A percentile compares a stretch with the other conserved stretches of the same genome.
Conservation (phyloP, 768 basidiomycete species). For the Russula sp. region DNA sequence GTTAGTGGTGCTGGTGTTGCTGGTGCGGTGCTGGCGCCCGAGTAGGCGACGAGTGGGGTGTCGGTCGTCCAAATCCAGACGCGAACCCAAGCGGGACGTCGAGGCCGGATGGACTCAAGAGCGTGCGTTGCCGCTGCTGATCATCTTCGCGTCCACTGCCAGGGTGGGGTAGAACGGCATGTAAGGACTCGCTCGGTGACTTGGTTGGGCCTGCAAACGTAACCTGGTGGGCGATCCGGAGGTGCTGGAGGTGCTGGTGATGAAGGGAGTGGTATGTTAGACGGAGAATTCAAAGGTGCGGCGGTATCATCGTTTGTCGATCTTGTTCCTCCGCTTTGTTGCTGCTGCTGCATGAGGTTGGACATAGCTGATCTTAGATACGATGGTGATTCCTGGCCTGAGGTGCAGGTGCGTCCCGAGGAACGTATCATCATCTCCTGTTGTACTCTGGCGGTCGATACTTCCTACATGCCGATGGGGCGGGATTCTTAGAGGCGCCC, state of each 20-base stretch:
- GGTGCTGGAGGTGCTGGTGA: conserved; percentile 1
- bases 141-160: neutral
- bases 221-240: neutral
- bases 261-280: conserved; percentile 5
- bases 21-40: neutral
- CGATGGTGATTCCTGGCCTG: neutral
- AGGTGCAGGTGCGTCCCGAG: neutral
- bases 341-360: neutral
- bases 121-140: too few relatives aligned
- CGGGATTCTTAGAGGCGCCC: neutral
- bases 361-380: neutral
- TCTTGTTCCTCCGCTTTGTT: neutral
- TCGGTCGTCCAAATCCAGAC: neutral
- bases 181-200: conserved; percentile 4
- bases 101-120: neutral
- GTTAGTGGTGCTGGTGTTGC: too few relatives aligned
- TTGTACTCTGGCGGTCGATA: neutral
- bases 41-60: neutral
- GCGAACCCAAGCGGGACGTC: conserved; percentile 1
- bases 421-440: neutral
- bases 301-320: too few relatives aligned
- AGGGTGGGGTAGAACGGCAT: conserved; percentile 18
- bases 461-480: neutral
- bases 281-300: neutral
- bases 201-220: conserved; percentile 18